These are phyloP conservation scores for Saccharomycopsis oosterbeekiorum DNA, from an alignment of 805 yeast genomes.

Conservation along the genomic window DNA sequence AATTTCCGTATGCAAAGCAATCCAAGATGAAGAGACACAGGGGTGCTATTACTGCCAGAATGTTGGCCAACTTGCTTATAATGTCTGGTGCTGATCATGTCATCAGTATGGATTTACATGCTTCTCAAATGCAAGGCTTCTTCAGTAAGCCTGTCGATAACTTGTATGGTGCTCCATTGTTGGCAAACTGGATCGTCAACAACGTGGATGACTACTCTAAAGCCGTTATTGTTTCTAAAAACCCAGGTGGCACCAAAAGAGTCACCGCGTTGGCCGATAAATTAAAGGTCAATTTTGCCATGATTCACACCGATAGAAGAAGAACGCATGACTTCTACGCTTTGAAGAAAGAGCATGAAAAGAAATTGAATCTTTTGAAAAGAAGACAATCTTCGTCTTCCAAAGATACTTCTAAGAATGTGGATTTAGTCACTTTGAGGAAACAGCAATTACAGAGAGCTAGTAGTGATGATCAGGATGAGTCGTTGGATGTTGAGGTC, in stretches of 20 bases:
- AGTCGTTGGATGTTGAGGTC: conserved; percentile 16
- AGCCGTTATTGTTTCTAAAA: conserved; percentile 96
- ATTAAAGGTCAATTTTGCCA: conserved; percentile 90
- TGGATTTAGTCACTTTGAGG: conserved; percentile 26
- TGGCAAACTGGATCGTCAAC: conserved; percentile 92
- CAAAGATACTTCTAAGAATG: conserved; percentile 37
- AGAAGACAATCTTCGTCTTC: conserved; percentile 41
- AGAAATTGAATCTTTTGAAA: conserved; percentile 28
- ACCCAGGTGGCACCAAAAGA: conserved; percentile 98
- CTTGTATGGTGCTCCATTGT: conserved; percentile 89
- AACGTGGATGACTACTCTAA: conserved; percentile 76
- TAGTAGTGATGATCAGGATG: conserved; percentile 11
- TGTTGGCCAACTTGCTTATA: conserved; percentile 88
- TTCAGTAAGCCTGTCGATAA: conserved; percentile 96
- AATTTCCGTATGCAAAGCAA: conserved; percentile 95
- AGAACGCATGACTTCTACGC: conserved; percentile 57
- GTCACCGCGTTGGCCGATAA: conserved; percentile 98
- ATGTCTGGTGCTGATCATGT: conserved; percentile 99
- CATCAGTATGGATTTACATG: conserved; percentile 91
- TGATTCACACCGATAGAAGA: conserved; percentile 97
- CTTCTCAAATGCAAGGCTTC: conserved; percentile 99
- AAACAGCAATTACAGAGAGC: conserved; percentile 24
- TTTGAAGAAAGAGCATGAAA: conserved; percentile 31
- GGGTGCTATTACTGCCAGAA: conserved; percentile 97
- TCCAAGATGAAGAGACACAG: conserved; percentile 97